Evolutionary conservation across 2,329 filamentous ascomycete genomes (phyloP).

Genomic region (Xylaria sp.): DNA sequence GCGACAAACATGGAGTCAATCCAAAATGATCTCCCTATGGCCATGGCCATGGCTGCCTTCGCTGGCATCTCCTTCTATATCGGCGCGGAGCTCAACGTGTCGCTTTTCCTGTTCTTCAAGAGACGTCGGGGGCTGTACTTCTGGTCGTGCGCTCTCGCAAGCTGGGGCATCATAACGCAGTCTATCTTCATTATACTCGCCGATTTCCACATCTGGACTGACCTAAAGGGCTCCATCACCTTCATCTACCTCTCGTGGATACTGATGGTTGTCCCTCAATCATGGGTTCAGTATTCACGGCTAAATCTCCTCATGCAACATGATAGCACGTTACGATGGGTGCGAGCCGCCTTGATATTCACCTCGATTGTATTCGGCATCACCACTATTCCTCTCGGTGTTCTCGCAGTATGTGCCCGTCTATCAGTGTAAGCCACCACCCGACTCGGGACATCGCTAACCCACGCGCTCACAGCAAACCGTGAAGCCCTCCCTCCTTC

Average conservation of each 20-base stretch:
- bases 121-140: slow-evolving; percentile 49
- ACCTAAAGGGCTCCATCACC: slow-evolving; percentile 41
- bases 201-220: slow-evolving; percentile 46
- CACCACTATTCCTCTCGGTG: slow-evolving; percentile 47
- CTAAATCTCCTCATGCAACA: slow-evolving; percentile 47
- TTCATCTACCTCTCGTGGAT: slow-evolving; percentile 49
- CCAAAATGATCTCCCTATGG: slow-evolving; percentile 34
- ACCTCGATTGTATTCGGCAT: slow-evolving; percentile 46
- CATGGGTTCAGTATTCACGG: slow-evolving; percentile 48
- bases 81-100: slow-evolving; percentile 48
- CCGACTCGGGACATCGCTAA: slow-evolving; percentile 18
- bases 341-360: slow-evolving; percentile 41
- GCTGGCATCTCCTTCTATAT: slow-evolving; percentile 51
- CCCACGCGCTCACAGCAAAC: slow-evolving; percentile 39
- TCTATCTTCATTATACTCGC: slow-evolving; percentile 49
- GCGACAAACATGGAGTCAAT: slow-evolving; percentile 29
- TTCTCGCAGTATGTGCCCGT: slow-evolving; percentile 42
- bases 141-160: slow-evolving; percentile 46
- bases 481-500: slow-evolving; percentile 41
- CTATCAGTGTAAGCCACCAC: neutral
- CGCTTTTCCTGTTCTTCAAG: slow-evolving; percentile 49
- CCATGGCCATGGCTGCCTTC: slow-evolving; percentile 53
- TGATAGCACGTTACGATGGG: slow-evolving; percentile 39
- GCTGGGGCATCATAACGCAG: slow-evolving; percentile 48
- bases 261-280: slow-evolving; percentile 49